Evolutionary conservation across 768 basidiomycete genomes (phyloP).

Genomic region (Ramaria sp.): DNA sequence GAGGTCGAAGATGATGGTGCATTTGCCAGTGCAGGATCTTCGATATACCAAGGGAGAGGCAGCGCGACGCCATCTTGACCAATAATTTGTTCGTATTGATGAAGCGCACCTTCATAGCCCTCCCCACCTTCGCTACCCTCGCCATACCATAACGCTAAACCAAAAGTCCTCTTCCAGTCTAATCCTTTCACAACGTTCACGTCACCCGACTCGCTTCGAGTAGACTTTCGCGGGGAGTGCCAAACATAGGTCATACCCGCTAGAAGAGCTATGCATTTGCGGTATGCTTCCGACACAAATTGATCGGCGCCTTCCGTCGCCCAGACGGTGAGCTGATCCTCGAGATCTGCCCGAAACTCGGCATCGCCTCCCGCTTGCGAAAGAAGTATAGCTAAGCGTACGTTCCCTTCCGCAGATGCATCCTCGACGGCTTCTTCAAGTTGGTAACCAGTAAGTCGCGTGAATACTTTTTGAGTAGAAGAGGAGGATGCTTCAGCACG

Average conservation of each 20-base stretch:
- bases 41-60: constrained; percentile 51
- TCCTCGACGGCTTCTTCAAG: constrained; percentile 69
- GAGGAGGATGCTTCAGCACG: constrained; percentile 34
- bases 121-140: constrained; percentile 47
- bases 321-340: constrained; percentile 76
- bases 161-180: constrained; percentile 94
- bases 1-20: constrained; percentile 10
- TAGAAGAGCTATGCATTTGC: constrained; percentile 76
- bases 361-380: constrained; percentile 77
- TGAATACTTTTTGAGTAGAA: constrained; percentile 51
- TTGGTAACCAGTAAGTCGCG: constrained; percentile 79
- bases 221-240: constrained; percentile 44
- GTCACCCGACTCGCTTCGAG: constrained; percentile 39
- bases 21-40: constrained; percentile 14
- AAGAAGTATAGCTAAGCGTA: constrained; percentile 82
- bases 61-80: constrained; percentile 30
- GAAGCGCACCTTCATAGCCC: constrained; percentile 58
- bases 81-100: constrained; percentile 40
- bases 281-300: constrained; percentile 54
- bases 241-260: constrained; percentile 62
- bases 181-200: constrained; percentile 58
- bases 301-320: constrained; percentile 61
- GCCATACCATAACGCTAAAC: constrained; percentile 83
- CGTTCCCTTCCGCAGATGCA: constrained; percentile 64
- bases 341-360: constrained; percentile 62